phyloP scores from a whole-genome alignment of 2,329 filamentous ascomycete genomes.

The Ambrosiella beaveri region DNA sequence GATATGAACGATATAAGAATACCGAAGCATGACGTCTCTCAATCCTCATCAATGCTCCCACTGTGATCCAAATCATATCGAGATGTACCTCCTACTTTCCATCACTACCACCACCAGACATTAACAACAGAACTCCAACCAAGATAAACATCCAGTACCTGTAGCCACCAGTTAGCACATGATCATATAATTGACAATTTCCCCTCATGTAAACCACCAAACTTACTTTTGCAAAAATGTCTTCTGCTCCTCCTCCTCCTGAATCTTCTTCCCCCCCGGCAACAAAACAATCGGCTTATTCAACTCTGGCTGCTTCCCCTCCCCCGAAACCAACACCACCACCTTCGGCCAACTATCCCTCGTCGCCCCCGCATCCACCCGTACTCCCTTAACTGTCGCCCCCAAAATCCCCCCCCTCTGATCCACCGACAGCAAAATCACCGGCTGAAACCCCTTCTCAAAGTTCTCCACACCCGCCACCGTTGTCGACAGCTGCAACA shows the following conservation, averaged over 20 bases:
- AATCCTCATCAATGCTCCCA: no score
- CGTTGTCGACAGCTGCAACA: slow-evolving; percentile 26
- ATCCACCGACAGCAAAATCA: slow-evolving; percentile 36
- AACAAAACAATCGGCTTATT: slow-evolving; percentile 47
- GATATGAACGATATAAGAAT: no score
- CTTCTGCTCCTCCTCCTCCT: slow-evolving; percentile 42
- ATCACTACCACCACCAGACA: slow-evolving; percentile 36
- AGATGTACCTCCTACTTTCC: slow-evolving; percentile 25
- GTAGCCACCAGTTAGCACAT: slow-evolving; percentile 2
- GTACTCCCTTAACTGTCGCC: slow-evolving; percentile 36
- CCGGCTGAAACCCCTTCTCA: slow-evolving; percentile 41
- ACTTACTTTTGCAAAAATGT: slow-evolving; percentile 49
- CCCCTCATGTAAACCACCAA: background rate
- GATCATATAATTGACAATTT: background rate
- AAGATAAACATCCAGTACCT: slow-evolving; percentile 53
- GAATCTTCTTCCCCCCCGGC: slow-evolving; percentile 38
- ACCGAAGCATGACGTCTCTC: no score
- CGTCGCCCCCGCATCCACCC: slow-evolving; percentile 46
- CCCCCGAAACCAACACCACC: slow-evolving; percentile 28
- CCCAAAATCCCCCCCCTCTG: slow-evolving; percentile 25
- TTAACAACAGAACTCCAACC: slow-evolving; percentile 33
- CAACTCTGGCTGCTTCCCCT: slow-evolving; percentile 39
- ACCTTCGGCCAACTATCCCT: slow-evolving; percentile 48
- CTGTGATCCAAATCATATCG: background rate
- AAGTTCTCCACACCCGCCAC: slow-evolving; percentile 40